phyloP scores from a whole-genome alignment of 179 eudicot species.

The Silene coronaria region DNA sequence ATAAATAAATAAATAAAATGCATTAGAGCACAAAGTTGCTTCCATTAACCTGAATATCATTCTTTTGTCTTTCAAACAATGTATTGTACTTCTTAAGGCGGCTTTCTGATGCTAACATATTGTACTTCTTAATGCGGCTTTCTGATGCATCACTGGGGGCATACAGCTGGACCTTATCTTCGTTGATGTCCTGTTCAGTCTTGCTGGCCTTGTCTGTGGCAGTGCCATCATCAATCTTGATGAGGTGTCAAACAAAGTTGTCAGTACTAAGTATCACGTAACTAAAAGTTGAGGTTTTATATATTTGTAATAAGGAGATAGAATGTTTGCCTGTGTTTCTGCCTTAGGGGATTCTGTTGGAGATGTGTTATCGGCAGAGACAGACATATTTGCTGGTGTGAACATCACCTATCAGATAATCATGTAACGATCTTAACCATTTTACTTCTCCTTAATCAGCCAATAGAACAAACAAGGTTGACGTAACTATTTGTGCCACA shows the following conservation, averaged over 20 bases:
- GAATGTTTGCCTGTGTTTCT: conserved; percentile 38
- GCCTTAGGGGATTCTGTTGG: conserved; percentile 34
- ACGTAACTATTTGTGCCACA: neutral
- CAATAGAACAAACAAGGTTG: neutral
- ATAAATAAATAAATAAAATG: too few relatives aligned
- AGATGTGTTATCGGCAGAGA: conserved; percentile 35
- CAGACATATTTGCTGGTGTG: conserved; percentile 26
- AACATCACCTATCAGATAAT: conserved; percentile 36
- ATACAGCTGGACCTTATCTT: conserved; percentile 13
- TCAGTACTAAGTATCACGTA: conserved; percentile 15
- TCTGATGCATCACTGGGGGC: conserved; percentile 7
- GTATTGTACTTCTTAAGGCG: conserved; percentile 32
- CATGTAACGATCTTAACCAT: neutral
- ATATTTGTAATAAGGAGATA: neutral
- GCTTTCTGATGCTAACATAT: conserved; percentile 10
- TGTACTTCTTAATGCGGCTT: neutral
- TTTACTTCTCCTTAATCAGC: neutral
- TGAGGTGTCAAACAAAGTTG: conserved; percentile 1
- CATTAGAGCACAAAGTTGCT: neutral
- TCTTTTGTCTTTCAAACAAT: conserved; percentile 44
- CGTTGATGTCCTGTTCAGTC: conserved; percentile 10
- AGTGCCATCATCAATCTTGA: conserved; percentile 23
- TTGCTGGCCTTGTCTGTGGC: conserved; percentile 22
- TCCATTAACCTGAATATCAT: conserved; percentile 46
- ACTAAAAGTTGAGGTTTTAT: neutral